Conservation (phyloP, 768 basidiomycete species). For the Boletus reticulatus region DNA sequence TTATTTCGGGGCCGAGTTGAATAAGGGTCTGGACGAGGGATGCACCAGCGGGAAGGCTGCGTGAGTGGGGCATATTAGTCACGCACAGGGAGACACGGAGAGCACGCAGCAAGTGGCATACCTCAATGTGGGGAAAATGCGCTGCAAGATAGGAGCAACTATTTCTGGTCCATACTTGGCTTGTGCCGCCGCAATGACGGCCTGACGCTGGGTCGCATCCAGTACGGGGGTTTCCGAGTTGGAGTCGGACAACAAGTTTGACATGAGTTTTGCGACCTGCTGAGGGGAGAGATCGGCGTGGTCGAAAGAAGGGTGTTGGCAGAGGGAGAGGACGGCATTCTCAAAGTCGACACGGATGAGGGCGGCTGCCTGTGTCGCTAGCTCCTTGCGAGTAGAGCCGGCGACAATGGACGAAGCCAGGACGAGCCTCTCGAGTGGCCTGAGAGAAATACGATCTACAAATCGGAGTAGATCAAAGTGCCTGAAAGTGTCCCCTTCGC, state of each 20-base stretch:
- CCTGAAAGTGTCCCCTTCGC: conserved; percentile 80
- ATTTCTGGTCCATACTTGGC: conserved; percentile 80
- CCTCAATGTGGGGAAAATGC: conserved; percentile 75
- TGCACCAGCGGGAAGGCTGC: conserved; percentile 63
- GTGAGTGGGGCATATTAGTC: conserved; percentile 11
- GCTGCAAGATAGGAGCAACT: conserved; percentile 68
- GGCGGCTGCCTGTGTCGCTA: conserved; percentile 55
- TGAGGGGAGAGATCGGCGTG: conserved; percentile 72
- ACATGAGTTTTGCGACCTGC: conserved; percentile 76
- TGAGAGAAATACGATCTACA: conserved; percentile 75
- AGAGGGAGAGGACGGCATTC: conserved; percentile 69
- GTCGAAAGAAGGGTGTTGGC: conserved; percentile 80
- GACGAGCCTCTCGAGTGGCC: conserved; percentile 76
- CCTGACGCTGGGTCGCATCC: conserved; percentile 71
- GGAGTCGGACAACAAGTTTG: conserved; percentile 73
- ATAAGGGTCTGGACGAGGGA: conserved; percentile 74
- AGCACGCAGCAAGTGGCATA: conserved; percentile 32
- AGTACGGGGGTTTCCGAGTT: conserved; percentile 68
- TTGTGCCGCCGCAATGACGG: conserved; percentile 70
- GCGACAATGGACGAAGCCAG: conserved; percentile 74
- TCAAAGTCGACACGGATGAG: conserved; percentile 80
- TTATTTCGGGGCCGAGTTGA: conserved; percentile 78
- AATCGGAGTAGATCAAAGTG: conserved; percentile 84
- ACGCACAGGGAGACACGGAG: conserved; percentile 6
- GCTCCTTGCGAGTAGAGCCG: conserved; percentile 57